Base-by-base conservation (phyloP, 768 basidiomycete genomes). In the Mycena crocata region DNA sequence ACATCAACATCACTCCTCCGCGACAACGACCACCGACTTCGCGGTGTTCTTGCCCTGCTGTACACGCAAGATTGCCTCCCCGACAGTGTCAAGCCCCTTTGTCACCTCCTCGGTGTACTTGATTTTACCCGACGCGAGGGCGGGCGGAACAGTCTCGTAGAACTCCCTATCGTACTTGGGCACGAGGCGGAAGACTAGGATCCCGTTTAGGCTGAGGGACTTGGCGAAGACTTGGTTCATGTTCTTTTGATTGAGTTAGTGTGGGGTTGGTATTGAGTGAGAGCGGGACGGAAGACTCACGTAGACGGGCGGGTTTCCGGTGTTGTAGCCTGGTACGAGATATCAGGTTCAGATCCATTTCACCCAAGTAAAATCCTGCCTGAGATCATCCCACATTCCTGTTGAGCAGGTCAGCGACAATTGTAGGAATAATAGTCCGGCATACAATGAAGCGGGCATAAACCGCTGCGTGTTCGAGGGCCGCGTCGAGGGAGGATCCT, bases 401-500 rank as follows among this genome's bases (percentile, higher is more conserved):
- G n/a, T n/a, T n/a, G n/a, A n/a, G n/a, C n/a, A n/a, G n/a, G 35
- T 2, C 2, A 13, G 30, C 21, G 21, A n/a, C 12, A 9, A 49
- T 44, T n/a, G n/a, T n/a, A n/a, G n/a, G n/a, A n/a, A n/a, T n/a
- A n/a, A 48, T n/a, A n/a, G 48, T 26, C 14, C 44, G 23, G 44
- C 13, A 71, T 45, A 84, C 84, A 39, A 90, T 81, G 66, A 90
- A 86, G 12, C 87, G 75, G 1, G 86, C 88, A 24, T 80, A 67
- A 0, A 69, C 55, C 0, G 80, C 82, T 1, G 88, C 80, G 40
- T 79, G 81, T 2, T 80, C 76, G 1, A 92, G 72, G 2, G 87
- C 89, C 14, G 82, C 80, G 12, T 91, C 89, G 12, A 91, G 78
- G 0, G 81, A 84, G 61, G 86, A 83, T 1, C 89, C 89, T 15